Percentiles rank a stretch among this genome's conserved stretches.
phyloP scores from a whole-genome alignment of 2,329 filamentous ascomycete species.

The Pseudogymnoascus sp. region DNA sequence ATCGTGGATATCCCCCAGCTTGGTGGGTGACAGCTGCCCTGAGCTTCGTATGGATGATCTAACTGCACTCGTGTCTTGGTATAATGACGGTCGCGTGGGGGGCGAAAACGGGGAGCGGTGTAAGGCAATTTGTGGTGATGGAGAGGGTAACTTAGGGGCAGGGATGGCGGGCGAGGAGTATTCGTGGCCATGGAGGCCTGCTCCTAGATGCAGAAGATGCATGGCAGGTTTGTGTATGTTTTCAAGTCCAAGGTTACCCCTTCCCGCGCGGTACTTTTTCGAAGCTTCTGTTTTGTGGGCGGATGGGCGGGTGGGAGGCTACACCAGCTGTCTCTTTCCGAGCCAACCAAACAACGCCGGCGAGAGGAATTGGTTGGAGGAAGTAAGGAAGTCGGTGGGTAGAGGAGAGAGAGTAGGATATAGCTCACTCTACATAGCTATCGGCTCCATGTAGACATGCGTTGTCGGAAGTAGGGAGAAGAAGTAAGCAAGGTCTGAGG shows the following conservation, averaged over 20 bases:
- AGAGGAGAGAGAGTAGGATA: not conserved
- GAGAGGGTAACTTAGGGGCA: slow-evolving; percentile 26
- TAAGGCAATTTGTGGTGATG: not conserved
- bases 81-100: slow-evolving; percentile 22
- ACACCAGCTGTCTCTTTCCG: not conserved
- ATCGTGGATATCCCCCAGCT: slow-evolving; percentile 27
- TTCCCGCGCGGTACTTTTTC: not conserved
- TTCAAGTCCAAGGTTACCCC: not conserved
- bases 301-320: not conserved
- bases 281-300: not conserved
- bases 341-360: not conserved
- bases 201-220: slow-evolving; percentile 44
- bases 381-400: not conserved
- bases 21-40: slow-evolving; percentile 4
- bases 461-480: no score
- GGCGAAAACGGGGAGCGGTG: not conserved
- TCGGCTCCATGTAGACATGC: not conserved
- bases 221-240: not conserved
- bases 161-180: slow-evolving; percentile 37
- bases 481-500: no score
- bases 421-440: not conserved
- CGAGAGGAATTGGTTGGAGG: not conserved
- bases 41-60: not conserved
- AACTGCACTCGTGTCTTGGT: not conserved
- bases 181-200: slow-evolving; percentile 52